These are phyloP conservation scores for Meyerozyma smithsonii DNA, from an alignment of 1,139 yeast species.

Conservation along the genomic window DNA sequence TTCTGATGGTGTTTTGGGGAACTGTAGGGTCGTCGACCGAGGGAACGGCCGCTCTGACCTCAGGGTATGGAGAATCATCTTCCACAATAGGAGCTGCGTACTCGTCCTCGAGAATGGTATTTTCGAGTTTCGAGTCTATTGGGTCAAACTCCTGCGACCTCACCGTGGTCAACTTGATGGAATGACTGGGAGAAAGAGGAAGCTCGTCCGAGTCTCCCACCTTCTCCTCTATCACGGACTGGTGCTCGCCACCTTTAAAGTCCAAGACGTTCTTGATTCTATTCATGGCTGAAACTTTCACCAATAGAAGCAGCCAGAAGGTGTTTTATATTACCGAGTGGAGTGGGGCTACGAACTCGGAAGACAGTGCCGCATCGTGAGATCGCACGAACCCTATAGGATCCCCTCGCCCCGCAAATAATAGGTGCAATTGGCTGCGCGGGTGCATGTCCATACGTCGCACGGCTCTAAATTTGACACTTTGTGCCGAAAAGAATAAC, in stretches of 20 bases:
- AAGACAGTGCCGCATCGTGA: too few relatives aligned
- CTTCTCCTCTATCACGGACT: background rate
- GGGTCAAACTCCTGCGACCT: conserved; percentile 14
- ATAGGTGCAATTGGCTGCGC: too few relatives aligned
- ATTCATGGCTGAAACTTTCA: background rate
- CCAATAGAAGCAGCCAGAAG: background rate
- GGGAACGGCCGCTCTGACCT: conserved; percentile 68
- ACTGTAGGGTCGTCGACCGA: conserved; percentile 50
- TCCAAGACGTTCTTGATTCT: background rate
- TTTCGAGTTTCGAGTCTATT: conserved; percentile 9
- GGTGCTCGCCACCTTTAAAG: background rate
- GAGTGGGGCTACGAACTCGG: too few relatives aligned
- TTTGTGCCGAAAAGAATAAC: too few relatives aligned
- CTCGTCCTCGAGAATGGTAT: conserved; percentile 28
- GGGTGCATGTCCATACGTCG: too few relatives aligned
- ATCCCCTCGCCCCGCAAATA: too few relatives aligned
- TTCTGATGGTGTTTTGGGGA: conserved; percentile 59
- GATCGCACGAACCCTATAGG: too few relatives aligned
- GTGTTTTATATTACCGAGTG: background rate
- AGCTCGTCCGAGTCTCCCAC: background rate
- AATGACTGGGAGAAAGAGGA: background rate
- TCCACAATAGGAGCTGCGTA: conserved; percentile 40
- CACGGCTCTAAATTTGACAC: too few relatives aligned
- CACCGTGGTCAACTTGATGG: conserved; percentile 6
- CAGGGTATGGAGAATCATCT: conserved; percentile 63